Conservation (phyloP, 768 basidiomycete species). For the Naganishia onofrii region DNA sequence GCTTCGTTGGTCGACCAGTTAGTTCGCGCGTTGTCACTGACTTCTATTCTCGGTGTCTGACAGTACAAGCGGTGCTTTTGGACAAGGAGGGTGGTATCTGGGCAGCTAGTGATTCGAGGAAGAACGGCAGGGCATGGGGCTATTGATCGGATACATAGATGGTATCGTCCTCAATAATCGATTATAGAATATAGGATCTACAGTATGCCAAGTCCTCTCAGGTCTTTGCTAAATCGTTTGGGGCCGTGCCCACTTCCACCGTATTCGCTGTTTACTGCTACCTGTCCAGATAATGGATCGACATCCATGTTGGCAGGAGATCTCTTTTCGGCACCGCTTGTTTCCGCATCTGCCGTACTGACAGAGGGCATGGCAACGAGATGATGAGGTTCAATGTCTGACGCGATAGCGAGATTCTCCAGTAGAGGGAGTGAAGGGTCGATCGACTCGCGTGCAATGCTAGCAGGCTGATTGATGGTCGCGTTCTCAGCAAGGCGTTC, state of each 20-base stretch:
- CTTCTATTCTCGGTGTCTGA: background rate
- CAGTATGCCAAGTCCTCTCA: constrained; percentile 13
- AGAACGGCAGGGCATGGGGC: constrained; percentile 86
- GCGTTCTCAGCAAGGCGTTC: background rate
- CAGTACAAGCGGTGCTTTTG: constrained; percentile 64
- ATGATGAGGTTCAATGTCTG: background rate
- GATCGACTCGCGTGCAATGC: background rate
- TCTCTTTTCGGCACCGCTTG: too few species aligned
- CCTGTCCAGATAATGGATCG: constrained; percentile 12
- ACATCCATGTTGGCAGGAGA: background rate
- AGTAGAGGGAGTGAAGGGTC: background rate
- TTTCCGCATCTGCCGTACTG: background rate
- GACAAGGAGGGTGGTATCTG: constrained; percentile 61
- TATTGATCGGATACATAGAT: constrained; percentile 56
- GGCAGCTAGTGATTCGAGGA: constrained; percentile 85
- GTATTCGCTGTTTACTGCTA: background rate
- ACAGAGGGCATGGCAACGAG: background rate
- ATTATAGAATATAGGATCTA: background rate
- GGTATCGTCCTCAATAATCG: background rate
- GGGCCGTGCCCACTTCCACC: background rate
- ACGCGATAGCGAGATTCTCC: background rate
- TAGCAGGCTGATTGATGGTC: background rate
- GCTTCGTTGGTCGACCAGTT: background rate
- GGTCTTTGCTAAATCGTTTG: constrained; percentile 4
- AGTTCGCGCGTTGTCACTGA: background rate